Evolutionary conservation across 257 asterid species (phyloP).

Genomic region (Cinchona pubescens): DNA sequence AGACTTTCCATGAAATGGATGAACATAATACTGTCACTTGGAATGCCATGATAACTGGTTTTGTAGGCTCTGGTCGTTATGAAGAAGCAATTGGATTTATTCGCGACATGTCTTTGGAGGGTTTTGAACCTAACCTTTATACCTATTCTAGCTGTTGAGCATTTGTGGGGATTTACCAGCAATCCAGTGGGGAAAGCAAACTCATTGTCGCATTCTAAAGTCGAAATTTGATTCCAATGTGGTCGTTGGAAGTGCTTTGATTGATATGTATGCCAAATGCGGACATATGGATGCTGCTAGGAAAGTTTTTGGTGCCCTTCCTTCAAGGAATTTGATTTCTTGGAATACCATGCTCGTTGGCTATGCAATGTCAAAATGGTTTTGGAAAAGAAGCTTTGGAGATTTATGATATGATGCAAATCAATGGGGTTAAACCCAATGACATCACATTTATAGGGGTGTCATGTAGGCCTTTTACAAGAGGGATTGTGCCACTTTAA

Average conservation of each 20-base stretch:
- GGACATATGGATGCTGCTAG: constrained; percentile 56
- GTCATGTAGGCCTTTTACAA: constrained; percentile 57
- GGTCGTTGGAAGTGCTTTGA: constrained; percentile 66
- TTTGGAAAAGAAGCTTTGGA: constrained; percentile 62
- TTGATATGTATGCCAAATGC: constrained; percentile 81
- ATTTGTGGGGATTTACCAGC: constrained; percentile 74
- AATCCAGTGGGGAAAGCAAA: constrained; percentile 73
- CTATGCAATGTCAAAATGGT: constrained; percentile 79
- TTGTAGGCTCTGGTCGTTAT: constrained; percentile 28
- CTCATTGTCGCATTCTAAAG: constrained; percentile 56
- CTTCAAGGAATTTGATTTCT: constrained; percentile 51
- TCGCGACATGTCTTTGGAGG: constrained; percentile 41
- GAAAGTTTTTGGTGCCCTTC: constrained; percentile 53
- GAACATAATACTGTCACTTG: constrained; percentile 58
- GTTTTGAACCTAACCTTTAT: constrained; percentile 50
- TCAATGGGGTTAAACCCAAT: constrained; percentile 45
- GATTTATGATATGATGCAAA: constrained; percentile 51
- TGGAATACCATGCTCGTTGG: constrained; percentile 82
- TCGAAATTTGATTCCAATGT: constrained; percentile 57
- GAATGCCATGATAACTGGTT: constrained; percentile 68
- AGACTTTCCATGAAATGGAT: constrained; percentile 43
- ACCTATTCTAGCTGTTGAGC: constrained; percentile 67
- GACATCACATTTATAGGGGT: constrained; percentile 62
- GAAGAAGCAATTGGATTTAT: constrained; percentile 41
- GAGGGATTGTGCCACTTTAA: constrained; percentile 55